Evolutionary conservation across 1,139 yeast species (phyloP).

Genomic region (Scheffersomyces illinoinensis): DNA sequence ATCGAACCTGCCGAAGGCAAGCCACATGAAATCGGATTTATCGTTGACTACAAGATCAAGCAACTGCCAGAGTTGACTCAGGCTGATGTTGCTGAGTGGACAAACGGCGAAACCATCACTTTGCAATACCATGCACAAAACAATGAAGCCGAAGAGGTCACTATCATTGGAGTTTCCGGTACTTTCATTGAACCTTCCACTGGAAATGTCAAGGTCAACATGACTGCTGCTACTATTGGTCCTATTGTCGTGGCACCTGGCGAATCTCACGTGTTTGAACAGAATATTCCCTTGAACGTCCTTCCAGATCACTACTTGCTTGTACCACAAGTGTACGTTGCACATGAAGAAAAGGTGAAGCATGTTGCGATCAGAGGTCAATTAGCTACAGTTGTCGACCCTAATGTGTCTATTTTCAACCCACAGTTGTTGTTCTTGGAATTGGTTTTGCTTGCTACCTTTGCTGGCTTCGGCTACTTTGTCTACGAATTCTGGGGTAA

Average conservation of each 20-base stretch:
- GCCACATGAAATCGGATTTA: constrained; percentile 33
- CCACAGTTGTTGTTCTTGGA: constrained; percentile 71
- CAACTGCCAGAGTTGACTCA: constrained; percentile 39
- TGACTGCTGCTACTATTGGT: constrained; percentile 67
- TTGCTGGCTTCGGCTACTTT: constrained; percentile 51
- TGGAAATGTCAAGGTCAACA: constrained; percentile 54
- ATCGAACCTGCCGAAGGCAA: constrained; percentile 15
- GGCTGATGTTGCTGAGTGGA: constrained; percentile 41
- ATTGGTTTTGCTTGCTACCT: constrained; percentile 49
- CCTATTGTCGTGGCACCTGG: constrained; percentile 58
- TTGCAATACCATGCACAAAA: constrained; percentile 58
- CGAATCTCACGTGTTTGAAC: constrained; percentile 49
- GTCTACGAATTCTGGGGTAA: constrained; percentile 48
- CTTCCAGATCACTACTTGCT: constrained; percentile 60
- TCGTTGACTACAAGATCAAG: constrained; percentile 41
- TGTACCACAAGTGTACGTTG: constrained; percentile 60
- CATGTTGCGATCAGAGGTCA: constrained; percentile 60
- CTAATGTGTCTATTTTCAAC: constrained; percentile 66
- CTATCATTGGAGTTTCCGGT: constrained; percentile 77
- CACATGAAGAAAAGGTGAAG: constrained; percentile 53
- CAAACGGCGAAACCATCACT: constrained; percentile 56
- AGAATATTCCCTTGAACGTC: constrained; percentile 56
- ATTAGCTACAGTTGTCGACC: constrained; percentile 61
- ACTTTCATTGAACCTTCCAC: constrained; percentile 57
- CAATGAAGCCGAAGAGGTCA: constrained; percentile 46